These are phyloP conservation scores for Mycotypha africana DNA, from an alignment of 371 early-diverging fungal species.

Conservation along the genomic window DNA sequence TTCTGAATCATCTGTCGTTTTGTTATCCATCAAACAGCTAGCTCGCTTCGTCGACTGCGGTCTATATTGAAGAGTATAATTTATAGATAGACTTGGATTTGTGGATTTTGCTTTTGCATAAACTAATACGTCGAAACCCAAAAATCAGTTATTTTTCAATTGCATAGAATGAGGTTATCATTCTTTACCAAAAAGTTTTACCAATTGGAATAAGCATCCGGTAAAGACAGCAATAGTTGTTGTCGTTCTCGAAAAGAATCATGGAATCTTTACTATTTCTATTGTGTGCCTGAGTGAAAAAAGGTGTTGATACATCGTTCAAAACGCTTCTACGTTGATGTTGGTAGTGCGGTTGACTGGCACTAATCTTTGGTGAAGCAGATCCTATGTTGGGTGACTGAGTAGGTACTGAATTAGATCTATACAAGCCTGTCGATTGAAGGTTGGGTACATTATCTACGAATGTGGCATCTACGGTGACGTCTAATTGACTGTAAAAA, in stretches of 20 bases:
- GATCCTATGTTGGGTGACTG: slow-evolving; percentile 23
- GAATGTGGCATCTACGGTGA: slow-evolving; percentile 56
- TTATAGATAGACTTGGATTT: slow-evolving; percentile 30
- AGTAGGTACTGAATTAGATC: slow-evolving; percentile 15
- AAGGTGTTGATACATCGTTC: slow-evolving; percentile 32
- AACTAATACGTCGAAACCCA: slow-evolving; percentile 13
- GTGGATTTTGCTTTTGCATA: slow-evolving; percentile 42
- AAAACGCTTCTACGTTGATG: slow-evolving; percentile 6
- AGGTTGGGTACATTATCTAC: slow-evolving; percentile 26
- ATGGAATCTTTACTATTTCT: slow-evolving; percentile 39
- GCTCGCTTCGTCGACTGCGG: slow-evolving; percentile 30
- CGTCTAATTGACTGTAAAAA: slow-evolving; percentile 51
- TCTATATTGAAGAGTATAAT: slow-evolving; percentile 43
- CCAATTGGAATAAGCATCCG: slow-evolving; percentile 57
- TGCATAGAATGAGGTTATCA: too few relatives aligned
- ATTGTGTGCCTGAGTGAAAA: slow-evolving; percentile 55
- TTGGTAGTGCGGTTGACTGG: neutral
- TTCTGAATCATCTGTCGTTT: slow-evolving; percentile 31
- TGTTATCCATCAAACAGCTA: slow-evolving; percentile 2
- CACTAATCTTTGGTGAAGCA: slow-evolving; percentile 23
- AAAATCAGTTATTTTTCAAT: too few relatives aligned
- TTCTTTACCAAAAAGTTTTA: slow-evolving; percentile 27
- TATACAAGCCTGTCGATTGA: too few relatives aligned
- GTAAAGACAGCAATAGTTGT: slow-evolving; percentile 49
- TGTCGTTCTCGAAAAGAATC: slow-evolving; percentile 40